A percentile compares a stretch with the other conserved stretches of the same genome.
Evolutionary conservation across 176 grass and related monocot genomes (phyloP).

Genomic region (Ampelocalamus luodianensis): DNA sequence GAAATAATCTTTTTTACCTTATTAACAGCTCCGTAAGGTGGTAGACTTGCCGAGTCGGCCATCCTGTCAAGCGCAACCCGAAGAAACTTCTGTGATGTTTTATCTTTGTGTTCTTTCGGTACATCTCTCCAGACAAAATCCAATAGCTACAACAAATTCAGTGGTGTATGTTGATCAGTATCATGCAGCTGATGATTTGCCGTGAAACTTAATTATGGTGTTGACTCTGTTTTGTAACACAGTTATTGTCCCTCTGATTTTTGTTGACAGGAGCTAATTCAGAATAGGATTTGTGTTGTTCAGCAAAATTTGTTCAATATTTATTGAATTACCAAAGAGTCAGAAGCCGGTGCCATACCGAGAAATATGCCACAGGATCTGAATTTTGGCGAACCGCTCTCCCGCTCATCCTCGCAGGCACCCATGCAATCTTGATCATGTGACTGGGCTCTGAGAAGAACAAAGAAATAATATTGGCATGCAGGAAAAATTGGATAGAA

Average conservation of each 20-base stretch:
- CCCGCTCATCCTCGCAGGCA: too few relatives aligned
- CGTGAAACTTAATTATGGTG: background rate
- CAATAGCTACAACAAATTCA: slow-evolving; percentile 53
- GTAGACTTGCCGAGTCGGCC: slow-evolving; percentile 57
- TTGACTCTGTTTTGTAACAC: background rate
- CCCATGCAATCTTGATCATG: too few relatives aligned
- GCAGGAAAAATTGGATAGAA: too few relatives aligned
- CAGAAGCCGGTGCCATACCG: slow-evolving; percentile 56
- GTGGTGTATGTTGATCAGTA: background rate
- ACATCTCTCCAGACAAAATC: slow-evolving; percentile 66
- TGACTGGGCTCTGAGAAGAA: too few relatives aligned
- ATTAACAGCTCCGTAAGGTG: slow-evolving; percentile 74
- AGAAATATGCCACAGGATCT: slow-evolving; percentile 67
- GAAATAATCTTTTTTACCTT: slow-evolving; percentile 49
- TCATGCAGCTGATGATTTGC: background rate
- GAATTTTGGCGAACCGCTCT: too few relatives aligned
- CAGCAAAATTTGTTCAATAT: too few relatives aligned
- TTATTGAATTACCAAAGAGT: too few relatives aligned
- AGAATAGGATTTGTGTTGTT: too few relatives aligned
- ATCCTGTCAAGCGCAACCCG: slow-evolving; percentile 64
- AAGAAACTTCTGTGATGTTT: slow-evolving; percentile 58
- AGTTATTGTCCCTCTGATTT: background rate
- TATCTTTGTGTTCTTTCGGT: slow-evolving; percentile 62
- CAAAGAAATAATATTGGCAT: too few relatives aligned
- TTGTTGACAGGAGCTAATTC: background rate